Evolutionary conservation across 129 eudicot species (phyloP).

Genomic region (Lonicera japonica): DNA sequence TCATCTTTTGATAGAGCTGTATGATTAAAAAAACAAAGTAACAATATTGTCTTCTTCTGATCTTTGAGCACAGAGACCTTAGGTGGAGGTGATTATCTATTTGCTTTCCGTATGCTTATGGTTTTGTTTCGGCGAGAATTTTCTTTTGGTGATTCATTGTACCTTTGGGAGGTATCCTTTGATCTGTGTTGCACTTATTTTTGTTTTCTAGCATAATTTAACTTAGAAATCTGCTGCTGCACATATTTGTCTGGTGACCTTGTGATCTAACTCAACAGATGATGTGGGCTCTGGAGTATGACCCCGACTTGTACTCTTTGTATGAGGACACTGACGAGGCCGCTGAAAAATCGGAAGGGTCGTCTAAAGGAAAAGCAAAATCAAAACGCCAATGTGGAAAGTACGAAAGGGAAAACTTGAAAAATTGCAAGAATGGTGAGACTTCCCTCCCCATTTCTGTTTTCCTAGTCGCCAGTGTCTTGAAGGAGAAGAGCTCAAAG

Average conservation of each 20-base stretch:
- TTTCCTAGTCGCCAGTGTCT: constrained; percentile 86
- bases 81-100: constrained; percentile 84
- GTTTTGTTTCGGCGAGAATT: constrained; percentile 83
- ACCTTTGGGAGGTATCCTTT: constrained; percentile 97
- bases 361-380: constrained; percentile 54
- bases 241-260: constrained; percentile 1
- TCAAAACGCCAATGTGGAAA: constrained; percentile 72
- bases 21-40: not conserved
- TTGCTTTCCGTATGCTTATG: constrained; percentile 94
- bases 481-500: constrained; percentile 77
- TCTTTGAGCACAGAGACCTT: constrained; percentile 47
- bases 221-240: not conserved
- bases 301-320: constrained; percentile 64
- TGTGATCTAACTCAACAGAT: constrained; percentile 38
- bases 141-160: constrained; percentile 77
- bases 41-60: not conserved
- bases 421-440: constrained; percentile 35
- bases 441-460: constrained; percentile 82
- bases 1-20: not conserved
- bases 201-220: not conserved
- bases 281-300: constrained; percentile 98
- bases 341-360: constrained; percentile 40
- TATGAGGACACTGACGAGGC: constrained; percentile 39
- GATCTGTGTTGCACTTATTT: too few species aligned
- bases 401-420: constrained; percentile 70